phyloP scores from a whole-genome alignment of 2,329 filamentous ascomycete species.

The Paecilomyces sp. region DNA sequence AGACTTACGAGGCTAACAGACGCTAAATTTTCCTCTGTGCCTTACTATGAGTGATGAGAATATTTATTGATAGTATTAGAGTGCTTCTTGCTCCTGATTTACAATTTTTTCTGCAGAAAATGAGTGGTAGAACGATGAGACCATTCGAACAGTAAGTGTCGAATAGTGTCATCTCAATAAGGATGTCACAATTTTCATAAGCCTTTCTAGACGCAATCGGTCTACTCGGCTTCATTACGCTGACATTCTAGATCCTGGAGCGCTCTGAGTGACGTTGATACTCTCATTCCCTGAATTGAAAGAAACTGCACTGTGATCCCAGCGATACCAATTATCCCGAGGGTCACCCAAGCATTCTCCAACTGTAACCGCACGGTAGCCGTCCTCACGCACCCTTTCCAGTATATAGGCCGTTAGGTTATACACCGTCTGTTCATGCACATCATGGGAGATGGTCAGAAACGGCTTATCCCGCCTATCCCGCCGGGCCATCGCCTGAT shows the following conservation, averaged over 20 bases:
- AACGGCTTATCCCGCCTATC: constrained; percentile 24
- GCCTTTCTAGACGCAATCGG: neutral
- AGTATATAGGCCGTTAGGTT: constrained; percentile 37
- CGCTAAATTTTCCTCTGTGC: too few relatives aligned
- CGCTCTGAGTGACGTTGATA: neutral
- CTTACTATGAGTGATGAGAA: neutral
- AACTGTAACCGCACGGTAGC: constrained; percentile 34
- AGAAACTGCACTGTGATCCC: constrained; percentile 20
- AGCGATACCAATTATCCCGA: constrained; percentile 34
- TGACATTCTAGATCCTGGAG: neutral
- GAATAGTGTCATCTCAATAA: neutral
- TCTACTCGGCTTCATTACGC: neutral
- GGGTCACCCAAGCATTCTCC: constrained; percentile 37
- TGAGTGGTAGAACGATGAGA: neutral
- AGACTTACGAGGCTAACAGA: too few relatives aligned
- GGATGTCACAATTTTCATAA: neutral
- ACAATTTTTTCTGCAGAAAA: neutral
- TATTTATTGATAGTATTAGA: neutral
- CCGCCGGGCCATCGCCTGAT: constrained; percentile 20
- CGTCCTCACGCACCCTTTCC: constrained; percentile 18
- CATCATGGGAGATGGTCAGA: constrained; percentile 36
- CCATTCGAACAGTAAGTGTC: neutral
- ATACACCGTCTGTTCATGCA: constrained; percentile 36
- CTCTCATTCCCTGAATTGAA: neutral
- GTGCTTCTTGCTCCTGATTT: neutral